phyloP scores from a whole-genome alignment of 2,329 filamentous ascomycete species.

The Berkeleyomyces basicola region DNA sequence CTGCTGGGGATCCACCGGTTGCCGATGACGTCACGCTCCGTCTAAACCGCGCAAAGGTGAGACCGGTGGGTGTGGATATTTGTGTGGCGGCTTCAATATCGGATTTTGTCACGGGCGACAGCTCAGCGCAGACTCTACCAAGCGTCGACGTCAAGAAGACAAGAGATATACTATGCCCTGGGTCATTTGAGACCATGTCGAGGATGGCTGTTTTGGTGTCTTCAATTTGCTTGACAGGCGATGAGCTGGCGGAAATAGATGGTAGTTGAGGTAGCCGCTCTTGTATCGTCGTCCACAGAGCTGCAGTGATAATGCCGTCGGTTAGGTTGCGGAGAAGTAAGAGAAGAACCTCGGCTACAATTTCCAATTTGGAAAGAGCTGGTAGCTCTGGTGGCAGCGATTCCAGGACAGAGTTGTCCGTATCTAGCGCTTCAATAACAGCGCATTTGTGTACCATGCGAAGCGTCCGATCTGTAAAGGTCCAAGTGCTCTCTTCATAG shows the following conservation, averaged over 20 bases:
- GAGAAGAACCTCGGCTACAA: constrained; percentile 53
- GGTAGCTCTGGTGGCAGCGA: constrained; percentile 47
- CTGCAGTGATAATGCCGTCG: constrained; percentile 59
- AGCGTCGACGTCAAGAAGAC: constrained; percentile 74
- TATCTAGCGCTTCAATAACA: constrained; percentile 55
- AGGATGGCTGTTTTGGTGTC: constrained; percentile 41
- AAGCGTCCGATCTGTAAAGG: constrained; percentile 6
- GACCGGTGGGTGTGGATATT: constrained; percentile 13
- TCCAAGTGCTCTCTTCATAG: constrained; percentile 30
- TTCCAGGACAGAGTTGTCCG: constrained; percentile 42
- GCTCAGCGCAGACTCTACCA: constrained; percentile 32
- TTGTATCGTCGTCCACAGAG: constrained; percentile 52
- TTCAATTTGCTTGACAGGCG: constrained; percentile 18
- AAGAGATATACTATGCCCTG: constrained; percentile 76
- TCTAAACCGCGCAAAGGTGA: constrained; percentile 31
- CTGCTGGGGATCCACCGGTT: constrained; percentile 13
- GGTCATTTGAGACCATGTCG: constrained; percentile 53
- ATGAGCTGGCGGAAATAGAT: constrained; percentile 8
- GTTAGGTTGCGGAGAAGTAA: constrained; percentile 58
- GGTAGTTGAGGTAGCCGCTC: constrained; percentile 32
- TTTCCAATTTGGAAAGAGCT: constrained; percentile 54
- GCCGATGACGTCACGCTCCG: constrained; percentile 17
- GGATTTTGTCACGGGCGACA: constrained; percentile 21
- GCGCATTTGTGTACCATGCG: constrained; percentile 18
- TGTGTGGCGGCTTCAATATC: constrained; percentile 10